Base-by-base conservation (phyloP, 2,329 filamentous ascomycete species). In the Simplicillium sp. region DNA sequence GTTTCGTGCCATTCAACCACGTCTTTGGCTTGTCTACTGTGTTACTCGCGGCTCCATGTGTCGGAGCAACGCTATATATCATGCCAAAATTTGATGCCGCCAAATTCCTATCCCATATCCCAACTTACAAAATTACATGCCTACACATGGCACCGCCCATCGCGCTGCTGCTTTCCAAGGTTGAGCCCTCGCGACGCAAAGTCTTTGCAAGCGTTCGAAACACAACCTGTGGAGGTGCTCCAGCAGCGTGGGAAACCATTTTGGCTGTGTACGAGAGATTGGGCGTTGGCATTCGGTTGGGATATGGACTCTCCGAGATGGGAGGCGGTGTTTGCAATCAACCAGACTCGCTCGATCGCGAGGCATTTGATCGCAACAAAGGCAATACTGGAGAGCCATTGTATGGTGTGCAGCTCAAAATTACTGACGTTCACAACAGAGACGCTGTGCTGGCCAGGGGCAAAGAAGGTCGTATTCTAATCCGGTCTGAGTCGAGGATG, bases 271-370 rank as follows among this genome's bases (percentile, higher is more conserved):
- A 81, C 54, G 71, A 80, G 52, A 65, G 65, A 18, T 58, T 79
- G 18, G 82, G 77, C 54, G 61, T 69, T 50, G 50, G 57, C 3
- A 47, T 65, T 9, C 48, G 62, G 54, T 75, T 86, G 53, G 84
- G 82, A 2, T 87, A 82, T 70, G 84, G 84, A 1, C 82, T 87
- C 74, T 86, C 82, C 11, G 84, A 87, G 58, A n/a, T n/a, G n/a
- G 70, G 67, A 3, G 85, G 82, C 12, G 84, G 80, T 51, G 73
- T 80, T n/a, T 31, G 9, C n/a, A 31, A 31, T n/a, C 29, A 31
- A n/a, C 9, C 9, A 9, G 29, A 31, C n/a, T 9, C n/a, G 9
- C n/a, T n/a, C n/a, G 29, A 31, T n/a, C n/a, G n/a, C n/a, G n/a
- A n/a, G n/a, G n/a, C n/a, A n/a, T n/a, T n/a, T n/a, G n/a, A n/a